Conservation (phyloP, 305 asterid genomes). For the Salvia sclarea region DNA sequence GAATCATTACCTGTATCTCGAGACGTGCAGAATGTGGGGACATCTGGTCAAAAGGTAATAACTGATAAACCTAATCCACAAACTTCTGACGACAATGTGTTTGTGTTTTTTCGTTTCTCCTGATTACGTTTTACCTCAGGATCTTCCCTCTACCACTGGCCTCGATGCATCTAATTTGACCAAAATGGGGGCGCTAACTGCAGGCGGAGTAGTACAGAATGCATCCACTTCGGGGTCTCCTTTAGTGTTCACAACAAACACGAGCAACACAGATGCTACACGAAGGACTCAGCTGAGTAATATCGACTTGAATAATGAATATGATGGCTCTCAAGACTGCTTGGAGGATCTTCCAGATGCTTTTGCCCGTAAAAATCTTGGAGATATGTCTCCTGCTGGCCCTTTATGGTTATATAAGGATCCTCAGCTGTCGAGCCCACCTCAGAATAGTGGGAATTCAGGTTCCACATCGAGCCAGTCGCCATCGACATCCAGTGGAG, state of each 20-base stretch:
- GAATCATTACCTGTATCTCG: slow-evolving; percentile 52
- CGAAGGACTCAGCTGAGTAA: slow-evolving; percentile 51
- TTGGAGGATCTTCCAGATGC: slow-evolving; percentile 46
- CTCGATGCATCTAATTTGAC: slow-evolving; percentile 45
- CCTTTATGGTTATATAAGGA: slow-evolving; percentile 55
- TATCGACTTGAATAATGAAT: slow-evolving; percentile 80
- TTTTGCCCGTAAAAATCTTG: slow-evolving; percentile 42
- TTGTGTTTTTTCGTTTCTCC: slow-evolving; percentile 32
- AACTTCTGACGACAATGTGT: slow-evolving; percentile 9
- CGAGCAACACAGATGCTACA: slow-evolving; percentile 39
- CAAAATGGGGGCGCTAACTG: slow-evolving; percentile 40
- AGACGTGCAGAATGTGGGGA: slow-evolving; percentile 50
- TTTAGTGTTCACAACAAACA: slow-evolving; percentile 38
- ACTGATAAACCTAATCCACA: slow-evolving; percentile 30
- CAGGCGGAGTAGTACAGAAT: slow-evolving; percentile 40
- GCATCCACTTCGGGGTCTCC: slow-evolving; percentile 46
- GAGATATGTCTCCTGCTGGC: slow-evolving; percentile 40
- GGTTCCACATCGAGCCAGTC: slow-evolving; percentile 74
- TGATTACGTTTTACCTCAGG: slow-evolving; percentile 58
- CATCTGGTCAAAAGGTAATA: slow-evolving; percentile 65
- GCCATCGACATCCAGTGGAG: slow-evolving; percentile 87
- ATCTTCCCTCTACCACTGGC: slow-evolving; percentile 37
- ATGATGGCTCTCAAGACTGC: slow-evolving; percentile 83
- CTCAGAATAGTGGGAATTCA: slow-evolving; percentile 75
- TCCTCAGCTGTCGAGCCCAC: slow-evolving; percentile 63